Base-by-base conservation (phyloP, 2,329 filamentous ascomycete species). In the Alternaria postmessia region DNA sequence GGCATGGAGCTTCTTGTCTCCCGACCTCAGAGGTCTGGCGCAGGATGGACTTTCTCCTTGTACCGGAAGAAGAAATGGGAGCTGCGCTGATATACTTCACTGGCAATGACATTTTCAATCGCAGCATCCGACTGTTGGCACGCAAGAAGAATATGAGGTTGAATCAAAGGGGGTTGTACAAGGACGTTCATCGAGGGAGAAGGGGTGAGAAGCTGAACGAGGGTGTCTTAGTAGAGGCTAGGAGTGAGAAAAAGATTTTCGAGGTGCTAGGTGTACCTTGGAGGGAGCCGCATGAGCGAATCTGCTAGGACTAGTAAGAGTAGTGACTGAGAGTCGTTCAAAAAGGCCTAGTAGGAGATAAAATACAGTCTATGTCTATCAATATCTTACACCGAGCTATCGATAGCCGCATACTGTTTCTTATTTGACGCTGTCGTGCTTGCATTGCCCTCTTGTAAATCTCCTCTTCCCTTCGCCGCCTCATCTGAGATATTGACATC, bases 11-110 rank as follows among this genome's bases (percentile, higher is more conserved):
- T 53, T 95, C 91, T 39, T 86, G 89, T 11, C 81, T 96, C 0
- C 90, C 91, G 0, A 69, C 51, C 38, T 81, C 72, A 62, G 76
- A 46, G 0, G 75, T 86, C 1, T 97, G 93, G 93, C 86, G 93
- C 8, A 87, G 93, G 2, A 90, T 97, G 62, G 94, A 97, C 74
- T 86, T 97, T 20, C 81, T 97, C 1, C 85, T 96, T 4, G 94
- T 97, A 1, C 93, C 94, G 0, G 88, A 89, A 67, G 82, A 86
- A 2, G 89, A 97, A 77, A 84, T 93, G 51, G 94, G 94, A 1
- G 94, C 92, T 0, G 93, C 94, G 0, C 76, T 97, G 62, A 86
- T 97, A n/a, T 97, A 97, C 74, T 98, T 97, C 73, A 97, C 94
- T 0, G 94, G 94, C 1, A 95, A 97, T 68, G 94, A 97, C 74